These are phyloP conservation scores for Psophocarpus tetragonolobus DNA, from an alignment of 306 rosid genomes.

Conservation along the genomic window DNA sequence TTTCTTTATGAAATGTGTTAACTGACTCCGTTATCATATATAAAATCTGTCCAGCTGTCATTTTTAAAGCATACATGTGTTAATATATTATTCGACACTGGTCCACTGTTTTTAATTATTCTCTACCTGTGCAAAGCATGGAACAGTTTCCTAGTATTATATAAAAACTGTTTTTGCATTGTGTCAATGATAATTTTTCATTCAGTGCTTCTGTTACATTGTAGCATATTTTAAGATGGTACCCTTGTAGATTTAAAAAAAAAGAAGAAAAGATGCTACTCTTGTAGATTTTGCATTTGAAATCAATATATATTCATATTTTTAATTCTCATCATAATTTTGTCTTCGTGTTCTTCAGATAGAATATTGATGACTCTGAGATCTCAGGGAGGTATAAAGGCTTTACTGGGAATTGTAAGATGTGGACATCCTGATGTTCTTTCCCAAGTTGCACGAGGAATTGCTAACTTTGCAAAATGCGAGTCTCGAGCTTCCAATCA, in stretches of 20 bases:
- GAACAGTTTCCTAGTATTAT: no score
- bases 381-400: constrained; percentile 95
- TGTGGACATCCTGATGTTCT: constrained; percentile 98
- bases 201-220: constrained; percentile 16
- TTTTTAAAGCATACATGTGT: no score
- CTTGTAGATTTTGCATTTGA: background rate
- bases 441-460: constrained; percentile 97
- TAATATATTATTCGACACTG: no score
- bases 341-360: constrained; percentile 47
- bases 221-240: background rate
- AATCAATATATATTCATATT: background rate
- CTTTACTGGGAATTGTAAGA: constrained; percentile 91
- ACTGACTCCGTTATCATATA: constrained; percentile 12
- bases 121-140: no score
- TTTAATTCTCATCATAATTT: constrained; percentile 16
- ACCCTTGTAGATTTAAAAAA: no score
- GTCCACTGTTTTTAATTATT: no score
- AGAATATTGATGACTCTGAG: constrained; percentile 78
- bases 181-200: background rate
- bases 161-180: background rate
- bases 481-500: constrained; percentile 92
- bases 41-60: no score
- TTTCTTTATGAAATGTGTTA: constrained; percentile 18
- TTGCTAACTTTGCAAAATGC: constrained; percentile 97
- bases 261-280: background rate